Conservation (phyloP, 1,284 basidiomycete species). For the Peniophora sp. region DNA sequence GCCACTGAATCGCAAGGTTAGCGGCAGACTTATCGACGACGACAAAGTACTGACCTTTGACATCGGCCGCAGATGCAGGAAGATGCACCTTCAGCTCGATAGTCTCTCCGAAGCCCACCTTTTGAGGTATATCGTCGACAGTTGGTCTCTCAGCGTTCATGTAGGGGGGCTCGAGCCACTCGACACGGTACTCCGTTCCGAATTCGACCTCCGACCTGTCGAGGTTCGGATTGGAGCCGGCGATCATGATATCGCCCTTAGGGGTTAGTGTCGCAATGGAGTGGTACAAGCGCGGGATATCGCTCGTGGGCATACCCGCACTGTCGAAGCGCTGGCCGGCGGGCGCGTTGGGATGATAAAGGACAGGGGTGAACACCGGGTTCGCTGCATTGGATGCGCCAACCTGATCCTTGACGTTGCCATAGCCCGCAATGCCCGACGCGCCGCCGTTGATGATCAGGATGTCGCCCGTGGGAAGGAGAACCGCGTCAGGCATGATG, state of each 20-base stretch:
- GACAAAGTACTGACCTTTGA: constrained; percentile 26
- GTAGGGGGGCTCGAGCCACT: constrained; percentile 70
- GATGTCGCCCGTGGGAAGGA: constrained; percentile 73
- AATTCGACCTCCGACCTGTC: constrained; percentile 64
- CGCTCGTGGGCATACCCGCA: constrained; percentile 55
- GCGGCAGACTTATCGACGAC: not conserved
- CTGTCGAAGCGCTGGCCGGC: constrained; percentile 56
- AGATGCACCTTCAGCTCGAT: constrained; percentile 34
- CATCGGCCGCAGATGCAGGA: constrained; percentile 19
- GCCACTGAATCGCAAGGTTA: constrained; percentile 35
- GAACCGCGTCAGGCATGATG: constrained; percentile 74
- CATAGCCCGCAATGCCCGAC: constrained; percentile 77
- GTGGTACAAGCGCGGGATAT: constrained; percentile 79
- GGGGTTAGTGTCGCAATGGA: constrained; percentile 71
- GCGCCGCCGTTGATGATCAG: constrained; percentile 73
- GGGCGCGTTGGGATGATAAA: constrained; percentile 65
- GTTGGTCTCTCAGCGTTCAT: constrained; percentile 50
- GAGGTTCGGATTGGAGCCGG: constrained; percentile 79
- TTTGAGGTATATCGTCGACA: constrained; percentile 29
- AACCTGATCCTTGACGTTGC: constrained; percentile 65
- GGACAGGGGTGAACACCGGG: constrained; percentile 63
- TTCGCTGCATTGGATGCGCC: constrained; percentile 76
- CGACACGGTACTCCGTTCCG: constrained; percentile 75
- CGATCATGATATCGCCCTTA: constrained; percentile 63
- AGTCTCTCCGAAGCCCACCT: constrained; percentile 38